phyloP scores from a whole-genome alignment of 768 basidiomycete genomes.

The Gloeostereum incarnatum region DNA sequence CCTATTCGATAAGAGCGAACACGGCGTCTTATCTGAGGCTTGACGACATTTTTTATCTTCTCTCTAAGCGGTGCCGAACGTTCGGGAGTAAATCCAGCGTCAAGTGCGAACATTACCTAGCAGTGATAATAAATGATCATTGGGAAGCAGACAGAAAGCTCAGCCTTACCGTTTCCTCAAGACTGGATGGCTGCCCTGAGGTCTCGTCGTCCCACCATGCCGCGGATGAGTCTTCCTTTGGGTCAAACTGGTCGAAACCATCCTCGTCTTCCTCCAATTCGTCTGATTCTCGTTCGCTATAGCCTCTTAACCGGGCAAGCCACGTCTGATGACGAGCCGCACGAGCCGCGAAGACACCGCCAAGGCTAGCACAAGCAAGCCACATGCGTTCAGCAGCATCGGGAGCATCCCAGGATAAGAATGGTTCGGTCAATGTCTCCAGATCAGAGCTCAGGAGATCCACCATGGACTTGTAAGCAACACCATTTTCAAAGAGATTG shows the following conservation, averaged over 20 bases:
- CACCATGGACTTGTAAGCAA: constrained; percentile 30
- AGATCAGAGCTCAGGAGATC: constrained; percentile 26
- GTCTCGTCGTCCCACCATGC: constrained; percentile 67
- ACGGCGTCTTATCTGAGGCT: constrained; percentile 29
- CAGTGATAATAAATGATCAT: background rate
- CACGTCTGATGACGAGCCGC: constrained; percentile 20
- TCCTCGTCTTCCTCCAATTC: constrained; percentile 32
- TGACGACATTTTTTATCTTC: constrained; percentile 43
- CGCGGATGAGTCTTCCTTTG: constrained; percentile 29
- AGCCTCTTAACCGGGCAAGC: constrained; percentile 34
- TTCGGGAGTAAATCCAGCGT: constrained; percentile 48
- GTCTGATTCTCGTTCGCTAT: constrained; percentile 25
- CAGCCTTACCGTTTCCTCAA: constrained; percentile 45
- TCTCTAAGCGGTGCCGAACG: constrained; percentile 38
- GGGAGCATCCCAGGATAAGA: constrained; percentile 35
- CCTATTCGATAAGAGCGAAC: constrained; percentile 35
- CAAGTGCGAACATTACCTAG: constrained; percentile 40
- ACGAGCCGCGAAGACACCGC: constrained; percentile 30
- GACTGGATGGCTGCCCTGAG: constrained; percentile 49
- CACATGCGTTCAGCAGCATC: constrained; percentile 33
- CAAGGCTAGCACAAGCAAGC: constrained; percentile 25
- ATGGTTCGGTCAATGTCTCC: constrained; percentile 21
- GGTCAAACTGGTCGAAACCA: constrained; percentile 15
- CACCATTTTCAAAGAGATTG: constrained; percentile 58
- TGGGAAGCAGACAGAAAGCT: background rate